Conservation (phyloP, 805 yeast species). For the Debaryomyces maramus region DNA sequence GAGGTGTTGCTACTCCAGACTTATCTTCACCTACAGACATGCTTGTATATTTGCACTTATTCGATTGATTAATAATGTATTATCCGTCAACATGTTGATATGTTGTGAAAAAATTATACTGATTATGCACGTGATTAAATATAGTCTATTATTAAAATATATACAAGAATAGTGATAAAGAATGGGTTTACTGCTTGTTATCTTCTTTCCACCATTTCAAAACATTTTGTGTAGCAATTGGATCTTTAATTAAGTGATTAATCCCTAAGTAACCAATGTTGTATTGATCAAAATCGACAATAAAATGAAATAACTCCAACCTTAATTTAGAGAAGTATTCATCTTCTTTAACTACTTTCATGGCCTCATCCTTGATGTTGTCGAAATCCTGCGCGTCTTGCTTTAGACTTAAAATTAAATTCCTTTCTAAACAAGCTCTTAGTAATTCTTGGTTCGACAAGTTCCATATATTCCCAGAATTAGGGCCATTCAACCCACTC, state of each 20-base stretch:
- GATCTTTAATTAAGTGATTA: constrained; percentile 14
- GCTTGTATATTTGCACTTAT: not conserved
- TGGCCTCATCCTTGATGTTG: constrained; percentile 13
- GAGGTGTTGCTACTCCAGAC: constrained; percentile 9
- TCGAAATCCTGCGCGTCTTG: constrained; percentile 23
- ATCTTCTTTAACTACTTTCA: constrained; percentile 12
- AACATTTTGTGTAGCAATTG: not conserved
- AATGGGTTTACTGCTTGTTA: not conserved
- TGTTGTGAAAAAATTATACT: not conserved
- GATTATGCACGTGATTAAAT: not conserved
- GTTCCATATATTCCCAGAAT: constrained; percentile 42
- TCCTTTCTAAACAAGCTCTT: constrained; percentile 56
- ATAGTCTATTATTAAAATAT: not conserved
- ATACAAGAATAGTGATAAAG: not conserved
- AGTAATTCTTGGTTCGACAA: constrained; percentile 52
- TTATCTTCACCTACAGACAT: constrained; percentile 13
- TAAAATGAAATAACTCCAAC: constrained; percentile 38
- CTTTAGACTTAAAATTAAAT: constrained; percentile 42
- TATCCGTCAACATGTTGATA: not conserved
- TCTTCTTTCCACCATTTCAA: constrained; percentile 4
- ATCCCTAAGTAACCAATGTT: constrained; percentile 40
- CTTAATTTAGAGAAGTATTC: constrained; percentile 30
- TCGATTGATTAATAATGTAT: not conserved
- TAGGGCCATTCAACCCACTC: constrained; percentile 31
- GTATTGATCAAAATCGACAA: constrained; percentile 40